phyloP scores from a whole-genome alignment of 164 flowering plant species.

The Berberis thunbergii region DNA sequence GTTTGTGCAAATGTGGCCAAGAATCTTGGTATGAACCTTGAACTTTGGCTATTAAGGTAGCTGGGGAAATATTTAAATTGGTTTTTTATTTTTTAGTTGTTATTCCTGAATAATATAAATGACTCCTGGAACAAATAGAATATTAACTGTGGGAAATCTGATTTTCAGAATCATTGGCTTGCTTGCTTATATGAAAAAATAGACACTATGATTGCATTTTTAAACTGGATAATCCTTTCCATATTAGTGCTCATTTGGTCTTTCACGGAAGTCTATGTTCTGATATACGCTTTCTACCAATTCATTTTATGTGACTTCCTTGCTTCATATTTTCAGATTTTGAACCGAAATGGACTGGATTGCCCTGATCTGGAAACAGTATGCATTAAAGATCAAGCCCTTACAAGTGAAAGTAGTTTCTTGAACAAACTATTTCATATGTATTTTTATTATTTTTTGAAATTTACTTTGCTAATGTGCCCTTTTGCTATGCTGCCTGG shows the following conservation, averaged over 20 bases:
- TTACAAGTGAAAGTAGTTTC: slow-evolving; percentile 54
- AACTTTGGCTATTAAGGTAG: too few relatives aligned
- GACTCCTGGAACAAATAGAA: too few relatives aligned
- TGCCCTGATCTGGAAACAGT: slow-evolving; percentile 64
- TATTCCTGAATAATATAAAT: too few relatives aligned
- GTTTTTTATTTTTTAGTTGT: too few relatives aligned
- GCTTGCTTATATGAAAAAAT: too few relatives aligned
- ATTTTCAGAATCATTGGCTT: too few relatives aligned
- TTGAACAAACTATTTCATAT: slow-evolving; percentile 1
- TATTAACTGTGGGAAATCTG: too few relatives aligned
- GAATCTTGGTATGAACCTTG: too few relatives aligned
- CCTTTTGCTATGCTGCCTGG: not conserved
- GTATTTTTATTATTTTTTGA: not conserved
- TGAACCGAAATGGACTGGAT: slow-evolving; percentile 46
- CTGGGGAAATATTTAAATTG: too few relatives aligned
- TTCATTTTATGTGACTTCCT: not conserved
- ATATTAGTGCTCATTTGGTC: not conserved
- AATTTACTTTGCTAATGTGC: not conserved
- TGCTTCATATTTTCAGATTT: slow-evolving; percentile 41
- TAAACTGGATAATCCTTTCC: too few relatives aligned
- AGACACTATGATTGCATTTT: too few relatives aligned
- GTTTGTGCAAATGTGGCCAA: too few relatives aligned
- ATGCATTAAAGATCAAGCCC: slow-evolving; percentile 71
- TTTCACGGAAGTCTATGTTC: not conserved
- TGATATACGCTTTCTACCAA: not conserved